Evolutionary conservation across 139 green algal genomes (phyloP).

Genomic region (Pleodorina starrii): DNA sequence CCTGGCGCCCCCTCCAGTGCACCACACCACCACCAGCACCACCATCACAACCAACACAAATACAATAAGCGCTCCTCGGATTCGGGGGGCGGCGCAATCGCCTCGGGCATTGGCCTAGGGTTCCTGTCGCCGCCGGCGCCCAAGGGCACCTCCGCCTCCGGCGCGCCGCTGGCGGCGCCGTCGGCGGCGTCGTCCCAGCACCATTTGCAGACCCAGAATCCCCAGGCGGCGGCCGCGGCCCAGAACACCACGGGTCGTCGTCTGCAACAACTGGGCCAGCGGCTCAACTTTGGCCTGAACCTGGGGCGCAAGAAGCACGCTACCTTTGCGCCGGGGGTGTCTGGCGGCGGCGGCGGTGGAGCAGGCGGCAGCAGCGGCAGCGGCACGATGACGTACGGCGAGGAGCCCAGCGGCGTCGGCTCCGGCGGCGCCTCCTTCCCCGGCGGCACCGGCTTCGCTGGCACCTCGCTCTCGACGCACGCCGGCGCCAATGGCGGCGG

Average conservation of each 20-base stretch:
- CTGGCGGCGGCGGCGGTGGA: not conserved
- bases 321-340: not conserved
- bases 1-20: not conserved
- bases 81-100: not conserved
- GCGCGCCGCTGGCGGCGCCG: not conserved
- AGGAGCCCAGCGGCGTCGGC: not conserved
- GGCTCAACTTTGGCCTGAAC: conserved; percentile 10
- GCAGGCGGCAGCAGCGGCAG: not conserved
- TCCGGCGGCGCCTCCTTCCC: not conserved
- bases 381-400: too few relatives aligned
- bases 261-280: conserved; percentile 43
- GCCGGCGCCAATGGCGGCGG: not conserved
- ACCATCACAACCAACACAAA: not conserved
- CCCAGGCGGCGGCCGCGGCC: too few relatives aligned
- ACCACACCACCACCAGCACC: not conserved
- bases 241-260: not conserved
- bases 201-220: not conserved
- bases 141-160: not conserved
- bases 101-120: not conserved
- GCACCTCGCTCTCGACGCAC: not conserved
- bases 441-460: not conserved
- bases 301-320: conserved; percentile 35
- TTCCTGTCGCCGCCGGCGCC: not conserved
- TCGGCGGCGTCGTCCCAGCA: not conserved
- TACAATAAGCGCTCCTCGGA: not conserved